Evolutionary conservation across 1,139 yeast species (phyloP).

Genomic region (Geotrichum macrosporum): DNA sequence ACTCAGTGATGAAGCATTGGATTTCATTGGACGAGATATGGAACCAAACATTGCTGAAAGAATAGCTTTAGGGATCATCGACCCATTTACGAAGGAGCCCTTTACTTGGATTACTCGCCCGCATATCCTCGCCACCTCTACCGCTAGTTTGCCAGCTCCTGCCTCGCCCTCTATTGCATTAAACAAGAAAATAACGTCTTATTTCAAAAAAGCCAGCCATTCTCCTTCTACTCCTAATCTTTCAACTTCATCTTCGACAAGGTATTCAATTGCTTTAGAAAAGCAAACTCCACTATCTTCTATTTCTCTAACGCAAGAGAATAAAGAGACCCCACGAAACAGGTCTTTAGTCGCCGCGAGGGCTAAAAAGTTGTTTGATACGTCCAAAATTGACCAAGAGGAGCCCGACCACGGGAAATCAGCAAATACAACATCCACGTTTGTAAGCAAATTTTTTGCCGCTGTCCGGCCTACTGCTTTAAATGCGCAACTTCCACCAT

Average conservation of each 20-base stretch:
- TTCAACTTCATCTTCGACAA: background rate
- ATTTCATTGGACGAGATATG: slow-evolving; percentile 58
- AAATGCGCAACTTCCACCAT: background rate
- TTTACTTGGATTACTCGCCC: background rate
- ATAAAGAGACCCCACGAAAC: background rate
- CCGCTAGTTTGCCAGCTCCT: slow-evolving; percentile 1
- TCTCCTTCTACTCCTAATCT: slow-evolving; percentile 9
- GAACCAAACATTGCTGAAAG: slow-evolving; percentile 47
- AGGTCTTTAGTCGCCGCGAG: slow-evolving; percentile 8
- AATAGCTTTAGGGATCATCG: slow-evolving; percentile 61
- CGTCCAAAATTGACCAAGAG: background rate
- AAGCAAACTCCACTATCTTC: background rate
- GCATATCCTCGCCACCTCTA: slow-evolving; percentile 7
- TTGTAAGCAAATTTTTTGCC: slow-evolving; percentile 15
- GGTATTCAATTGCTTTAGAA: slow-evolving; percentile 3
- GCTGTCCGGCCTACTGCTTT: background rate
- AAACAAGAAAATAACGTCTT: slow-evolving; percentile 12
- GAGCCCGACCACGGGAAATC: background rate
- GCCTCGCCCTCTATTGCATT: background rate
- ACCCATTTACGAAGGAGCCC: slow-evolving; percentile 58
- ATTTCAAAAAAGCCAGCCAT: slow-evolving; percentile 13
- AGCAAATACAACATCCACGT: background rate
- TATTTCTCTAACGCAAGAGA: slow-evolving; percentile 1
- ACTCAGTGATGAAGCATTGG: slow-evolving; percentile 41
- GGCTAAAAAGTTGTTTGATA: slow-evolving; percentile 9